phyloP scores from a whole-genome alignment of 2,329 filamentous ascomycete species.

The Colletotrichum sp. region DNA sequence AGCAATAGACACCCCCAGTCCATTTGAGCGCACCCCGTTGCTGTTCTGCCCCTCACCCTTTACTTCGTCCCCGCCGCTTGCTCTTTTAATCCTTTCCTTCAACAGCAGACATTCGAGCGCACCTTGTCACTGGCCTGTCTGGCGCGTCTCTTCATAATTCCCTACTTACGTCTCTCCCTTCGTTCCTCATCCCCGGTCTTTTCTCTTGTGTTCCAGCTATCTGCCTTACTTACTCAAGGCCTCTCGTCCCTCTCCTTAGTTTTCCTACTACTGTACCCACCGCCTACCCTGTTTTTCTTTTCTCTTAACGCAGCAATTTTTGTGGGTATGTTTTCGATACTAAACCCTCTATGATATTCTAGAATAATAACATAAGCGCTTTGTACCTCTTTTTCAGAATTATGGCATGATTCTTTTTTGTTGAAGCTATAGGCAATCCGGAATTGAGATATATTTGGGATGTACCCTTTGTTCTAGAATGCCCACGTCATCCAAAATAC shows the following conservation, averaged over 20 bases:
- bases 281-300: background rate
- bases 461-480: background rate
- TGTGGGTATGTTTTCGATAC: background rate
- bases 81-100: background rate
- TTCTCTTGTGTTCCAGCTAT: background rate
- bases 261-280: background rate
- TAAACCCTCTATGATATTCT: background rate
- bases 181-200: background rate
- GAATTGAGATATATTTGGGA: background rate
- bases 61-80: background rate
- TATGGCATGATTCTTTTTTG: no score
- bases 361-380: no score
- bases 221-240: background rate
- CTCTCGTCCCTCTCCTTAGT: background rate
- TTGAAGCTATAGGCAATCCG: no score
- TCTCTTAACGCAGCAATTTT: background rate
- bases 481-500: background rate
- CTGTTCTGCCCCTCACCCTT: background rate
- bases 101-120: background rate
- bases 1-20: no score
- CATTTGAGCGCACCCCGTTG: no score
- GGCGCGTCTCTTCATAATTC: background rate
- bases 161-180: background rate
- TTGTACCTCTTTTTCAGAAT: no score
- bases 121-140: background rate